Base-by-base conservation (phyloP, 495 filamentous ascomycete species). In the Hypomontagnella submonticulosa region DNA sequence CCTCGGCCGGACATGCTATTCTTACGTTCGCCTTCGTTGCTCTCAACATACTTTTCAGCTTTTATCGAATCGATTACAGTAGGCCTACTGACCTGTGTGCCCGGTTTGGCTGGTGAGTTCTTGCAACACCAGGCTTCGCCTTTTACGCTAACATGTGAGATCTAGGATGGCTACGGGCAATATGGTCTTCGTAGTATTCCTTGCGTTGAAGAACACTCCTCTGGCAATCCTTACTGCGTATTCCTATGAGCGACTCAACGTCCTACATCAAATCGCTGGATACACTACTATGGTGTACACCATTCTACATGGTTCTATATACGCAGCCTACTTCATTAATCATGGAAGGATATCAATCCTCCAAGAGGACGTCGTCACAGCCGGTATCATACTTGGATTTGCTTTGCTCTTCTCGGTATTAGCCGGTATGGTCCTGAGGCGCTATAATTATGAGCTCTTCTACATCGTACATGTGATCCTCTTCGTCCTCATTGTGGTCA, bases 181-280 rank as follows among this genome's bases (percentile, higher is more conserved):
- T 59, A 63, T 85, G 52, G 77, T 73, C 50, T 74, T 89, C 20
- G 76, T 87, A 20, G 79, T 87, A 11, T 87, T 88, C 49, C 76
- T 89, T 20, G 81, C 83, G 2, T 73, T 89, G 55, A 87, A 85
- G 56, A 87, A 88, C 64, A 88, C 84, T 0, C 86, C 86, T 30
- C 66, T 89, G 15, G 82, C 85, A 27, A 76, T 82, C 32, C 61
- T 89, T 19, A 84, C 82, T 8, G 81, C 82, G 13, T 83, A 83
- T 44, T 87, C 85, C 7, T 88, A 89, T 66, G 86, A 89, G 57
- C 74, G 82, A 15, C 79, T 89, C 32, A 88, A 87, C 58, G 78
- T 79, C 30, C 79, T 89, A 15, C 86, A 89, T 69, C 82, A 82
- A 53, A 79, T 81, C 42, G 82, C 80, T 33, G 86, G 86, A 20